Evolutionary conservation across 495 filamentous ascomycete species (phyloP).

Genomic region (Penicillium cosmopolitanum): DNA sequence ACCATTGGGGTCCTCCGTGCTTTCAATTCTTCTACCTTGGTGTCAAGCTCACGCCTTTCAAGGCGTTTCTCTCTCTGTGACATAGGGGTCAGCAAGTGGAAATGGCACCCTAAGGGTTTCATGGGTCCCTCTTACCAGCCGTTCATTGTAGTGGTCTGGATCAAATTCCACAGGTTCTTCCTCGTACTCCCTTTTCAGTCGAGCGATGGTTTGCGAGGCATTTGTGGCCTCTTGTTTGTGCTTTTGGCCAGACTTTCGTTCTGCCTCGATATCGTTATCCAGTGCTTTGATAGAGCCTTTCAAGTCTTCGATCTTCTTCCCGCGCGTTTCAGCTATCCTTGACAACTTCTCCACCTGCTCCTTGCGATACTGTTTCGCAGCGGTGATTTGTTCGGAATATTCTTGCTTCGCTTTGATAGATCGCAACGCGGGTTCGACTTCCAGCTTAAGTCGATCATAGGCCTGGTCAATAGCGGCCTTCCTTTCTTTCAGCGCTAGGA

Average conservation of each 20-base stretch:
- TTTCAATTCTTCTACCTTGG: conserved; percentile 37
- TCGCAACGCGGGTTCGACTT: conserved; percentile 68
- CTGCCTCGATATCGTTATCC: conserved; percentile 58
- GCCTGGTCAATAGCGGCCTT: conserved; percentile 51
- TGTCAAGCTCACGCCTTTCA: conserved; percentile 36
- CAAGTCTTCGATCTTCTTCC: conserved; percentile 51
- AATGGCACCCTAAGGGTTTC: too few species aligned
- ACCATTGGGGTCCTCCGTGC: conserved; percentile 24
- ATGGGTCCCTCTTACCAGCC: conserved; percentile 37
- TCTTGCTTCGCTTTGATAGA: conserved; percentile 67
- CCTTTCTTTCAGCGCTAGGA: conserved; percentile 49
- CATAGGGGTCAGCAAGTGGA: conserved; percentile 19
- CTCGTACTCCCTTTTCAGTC: conserved; percentile 50
- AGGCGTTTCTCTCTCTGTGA: conserved; percentile 42
- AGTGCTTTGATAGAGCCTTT: conserved; percentile 59
- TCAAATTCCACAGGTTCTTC: conserved; percentile 58
- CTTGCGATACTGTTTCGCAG: conserved; percentile 56
- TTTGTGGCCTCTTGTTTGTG: conserved; percentile 55
- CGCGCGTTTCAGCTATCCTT: conserved; percentile 50
- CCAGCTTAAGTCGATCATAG: conserved; percentile 58
- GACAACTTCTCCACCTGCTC: conserved; percentile 56
- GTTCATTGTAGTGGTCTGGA: conserved; percentile 55
- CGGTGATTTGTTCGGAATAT: conserved; percentile 55
- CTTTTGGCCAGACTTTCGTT: conserved; percentile 52
- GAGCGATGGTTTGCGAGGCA: conserved; percentile 45